Percentiles rank a stretch among this genome's conserved stretches.
phyloP scores from a whole-genome alignment of 2,329 filamentous ascomycete genomes.

The Fusarium cicatricum region DNA sequence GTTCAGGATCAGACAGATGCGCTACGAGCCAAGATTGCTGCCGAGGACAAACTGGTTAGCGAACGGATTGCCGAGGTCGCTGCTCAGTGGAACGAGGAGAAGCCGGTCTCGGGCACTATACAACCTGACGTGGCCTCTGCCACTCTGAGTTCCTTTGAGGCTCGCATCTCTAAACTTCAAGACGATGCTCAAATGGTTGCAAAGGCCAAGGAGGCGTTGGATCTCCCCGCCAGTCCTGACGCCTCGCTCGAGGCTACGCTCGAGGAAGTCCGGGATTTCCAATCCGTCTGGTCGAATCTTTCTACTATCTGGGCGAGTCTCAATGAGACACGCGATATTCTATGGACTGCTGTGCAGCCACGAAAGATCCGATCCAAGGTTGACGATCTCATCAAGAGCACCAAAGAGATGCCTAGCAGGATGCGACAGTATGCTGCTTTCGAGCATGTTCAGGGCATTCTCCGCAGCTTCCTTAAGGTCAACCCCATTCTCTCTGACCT shows the following conservation, averaged over 20 bases:
- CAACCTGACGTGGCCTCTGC: conserved; percentile 87
- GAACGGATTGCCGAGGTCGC: conserved; percentile 89
- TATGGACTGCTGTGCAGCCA: conserved; percentile 96
- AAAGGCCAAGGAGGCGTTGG: conserved; percentile 95
- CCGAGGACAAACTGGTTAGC: conserved; percentile 90
- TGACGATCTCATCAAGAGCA: conserved; percentile 94
- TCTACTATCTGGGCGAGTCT: conserved; percentile 97
- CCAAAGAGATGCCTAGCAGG: conserved; percentile 97
- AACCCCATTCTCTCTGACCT: conserved; percentile 88
- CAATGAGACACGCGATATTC: conserved; percentile 88
- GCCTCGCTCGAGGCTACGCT: conserved; percentile 85
- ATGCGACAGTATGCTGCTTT: conserved; percentile 99
- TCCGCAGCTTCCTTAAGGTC: conserved; percentile 89
- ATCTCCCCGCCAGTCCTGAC: conserved; percentile 82
- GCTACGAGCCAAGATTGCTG: conserved; percentile 90
- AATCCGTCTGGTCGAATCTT: conserved; percentile 95
- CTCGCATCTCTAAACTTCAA: conserved; percentile 83
- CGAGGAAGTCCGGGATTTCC: conserved; percentile 98
- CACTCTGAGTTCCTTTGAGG: conserved; percentile 83
- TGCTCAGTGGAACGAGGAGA: conserved; percentile 91
- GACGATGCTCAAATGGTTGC: conserved; percentile 92
- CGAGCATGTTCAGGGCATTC: conserved; percentile 92
- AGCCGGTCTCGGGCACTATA: conserved; percentile 94
- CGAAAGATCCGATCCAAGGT: conserved; percentile 90
- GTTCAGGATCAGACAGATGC: conserved; percentile 97